phyloP scores from a whole-genome alignment of 257 asterid genomes.

The Gentiana straminea region DNA sequence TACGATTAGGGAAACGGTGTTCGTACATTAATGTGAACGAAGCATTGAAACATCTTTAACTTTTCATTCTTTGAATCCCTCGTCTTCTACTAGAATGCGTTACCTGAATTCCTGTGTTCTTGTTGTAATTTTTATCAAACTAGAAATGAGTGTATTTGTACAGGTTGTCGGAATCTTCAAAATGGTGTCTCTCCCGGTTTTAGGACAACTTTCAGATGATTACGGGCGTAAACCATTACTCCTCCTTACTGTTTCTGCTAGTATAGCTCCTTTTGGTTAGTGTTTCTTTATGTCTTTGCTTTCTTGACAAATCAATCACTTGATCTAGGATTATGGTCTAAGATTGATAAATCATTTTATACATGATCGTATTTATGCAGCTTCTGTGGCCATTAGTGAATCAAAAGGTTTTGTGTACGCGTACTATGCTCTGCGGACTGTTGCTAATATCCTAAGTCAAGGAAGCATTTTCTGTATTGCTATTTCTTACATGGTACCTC shows the following conservation, averaged over 20 bases:
- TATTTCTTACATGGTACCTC: slow-evolving; percentile 78
- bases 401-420: slow-evolving; percentile 82
- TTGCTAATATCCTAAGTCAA: slow-evolving; percentile 70
- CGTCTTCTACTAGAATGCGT: too few species aligned
- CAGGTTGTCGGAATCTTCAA: slow-evolving; percentile 84
- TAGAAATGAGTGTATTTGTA: background rate
- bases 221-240: slow-evolving; percentile 89
- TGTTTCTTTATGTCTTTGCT: background rate
- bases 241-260: slow-evolving; percentile 64
- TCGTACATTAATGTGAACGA: too few species aligned
- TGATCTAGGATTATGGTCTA: too few species aligned
- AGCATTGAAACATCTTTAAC: too few species aligned
- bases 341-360: background rate
- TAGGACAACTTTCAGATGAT: slow-evolving; percentile 94
- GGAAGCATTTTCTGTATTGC: slow-evolving; percentile 93
- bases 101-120: too few species aligned
- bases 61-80: too few species aligned
- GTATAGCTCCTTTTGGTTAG: slow-evolving; percentile 74
- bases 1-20: too few species aligned
- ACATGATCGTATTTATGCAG: slow-evolving; percentile 28
- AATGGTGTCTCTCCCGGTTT: slow-evolving; percentile 74
- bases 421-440: slow-evolving; percentile 55
- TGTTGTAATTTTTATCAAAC: too few species aligned
- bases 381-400: slow-evolving; percentile 59
- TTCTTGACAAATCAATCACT: too few species aligned